Conservation (phyloP, 2,329 filamentous ascomycete genomes). For the Triangularia verruculosa region DNA sequence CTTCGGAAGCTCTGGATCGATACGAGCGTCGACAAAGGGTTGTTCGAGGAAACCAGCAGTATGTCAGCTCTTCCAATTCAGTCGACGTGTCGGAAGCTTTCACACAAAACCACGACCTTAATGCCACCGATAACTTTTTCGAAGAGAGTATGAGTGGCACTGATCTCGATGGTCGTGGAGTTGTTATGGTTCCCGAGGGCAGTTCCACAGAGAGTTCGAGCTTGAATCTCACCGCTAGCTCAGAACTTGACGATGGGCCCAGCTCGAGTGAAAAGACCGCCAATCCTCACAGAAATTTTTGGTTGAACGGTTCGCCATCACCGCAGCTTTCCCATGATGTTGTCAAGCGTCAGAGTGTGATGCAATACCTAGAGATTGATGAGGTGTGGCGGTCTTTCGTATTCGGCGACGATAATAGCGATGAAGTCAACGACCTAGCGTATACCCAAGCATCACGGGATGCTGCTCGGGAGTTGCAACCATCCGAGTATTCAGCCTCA, state of each 20-base stretch:
- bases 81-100: not conserved
- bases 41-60: slow-evolving; percentile 1
- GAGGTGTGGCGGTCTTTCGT: slow-evolving; percentile 31
- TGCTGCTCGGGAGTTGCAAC: slow-evolving; percentile 18
- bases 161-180: not conserved
- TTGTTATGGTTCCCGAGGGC: not conserved
- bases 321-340: not conserved
- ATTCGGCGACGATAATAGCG: slow-evolving; percentile 25
- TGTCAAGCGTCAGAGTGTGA: not conserved
- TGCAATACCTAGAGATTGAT: slow-evolving; percentile 14
- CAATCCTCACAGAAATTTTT: not conserved
- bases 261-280: not conserved
- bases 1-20: slow-evolving; percentile 16
- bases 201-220: not conserved
- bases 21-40: slow-evolving; percentile 17
- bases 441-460: slow-evolving; percentile 27
- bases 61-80: not conserved
- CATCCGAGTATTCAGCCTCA: slow-evolving; percentile 11
- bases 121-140: not conserved
- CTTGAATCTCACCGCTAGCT: not conserved
- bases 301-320: not conserved
- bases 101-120: not conserved
- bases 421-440: slow-evolving; percentile 19
- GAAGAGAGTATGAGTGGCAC: not conserved
- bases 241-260: not conserved